Percentiles rank a stretch among this genome's conserved stretches.
Evolutionary conservation across 345 rosid species (phyloP).

Genomic region (Salix brachista): DNA sequence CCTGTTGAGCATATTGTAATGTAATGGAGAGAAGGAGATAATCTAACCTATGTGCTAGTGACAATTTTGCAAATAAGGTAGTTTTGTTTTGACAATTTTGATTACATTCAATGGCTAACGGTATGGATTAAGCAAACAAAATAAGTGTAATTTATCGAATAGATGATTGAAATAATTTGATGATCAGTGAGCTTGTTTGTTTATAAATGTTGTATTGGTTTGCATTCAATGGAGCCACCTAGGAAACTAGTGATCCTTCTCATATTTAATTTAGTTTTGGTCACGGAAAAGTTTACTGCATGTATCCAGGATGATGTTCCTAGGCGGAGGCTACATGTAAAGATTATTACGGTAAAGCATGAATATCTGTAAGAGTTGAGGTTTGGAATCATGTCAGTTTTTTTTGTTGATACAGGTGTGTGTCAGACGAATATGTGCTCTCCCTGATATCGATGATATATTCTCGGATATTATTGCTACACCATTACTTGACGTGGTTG

Average conservation of each 20-base stretch:
- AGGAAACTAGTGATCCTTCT: background rate
- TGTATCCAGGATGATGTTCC: too few species aligned
- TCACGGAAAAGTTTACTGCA: too few species aligned
- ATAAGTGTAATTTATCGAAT: background rate
- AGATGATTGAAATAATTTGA: background rate
- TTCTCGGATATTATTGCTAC: constrained; percentile 59
- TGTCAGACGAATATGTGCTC: constrained; percentile 39
- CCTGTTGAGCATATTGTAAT: background rate
- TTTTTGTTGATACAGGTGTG: constrained; percentile 37
- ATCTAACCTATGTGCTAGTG: background rate
- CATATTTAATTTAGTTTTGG: too few species aligned
- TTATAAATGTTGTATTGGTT: too few species aligned
- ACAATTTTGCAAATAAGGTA: background rate
- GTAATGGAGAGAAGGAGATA: background rate
- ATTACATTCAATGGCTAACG: background rate
- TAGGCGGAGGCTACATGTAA: background rate
- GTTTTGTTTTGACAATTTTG: background rate
- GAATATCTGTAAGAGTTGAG: background rate
- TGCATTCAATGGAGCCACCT: background rate
- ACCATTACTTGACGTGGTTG: constrained; percentile 74
- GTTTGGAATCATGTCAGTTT: background rate
- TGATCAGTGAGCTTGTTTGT: background rate
- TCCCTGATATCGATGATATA: constrained; percentile 65
- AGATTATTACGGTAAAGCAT: background rate
- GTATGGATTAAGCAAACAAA: background rate